These are phyloP conservation scores for Tylopilus vinaceipallidus DNA, from an alignment of 768 basidiomycete genomes.

Conservation along the genomic window DNA sequence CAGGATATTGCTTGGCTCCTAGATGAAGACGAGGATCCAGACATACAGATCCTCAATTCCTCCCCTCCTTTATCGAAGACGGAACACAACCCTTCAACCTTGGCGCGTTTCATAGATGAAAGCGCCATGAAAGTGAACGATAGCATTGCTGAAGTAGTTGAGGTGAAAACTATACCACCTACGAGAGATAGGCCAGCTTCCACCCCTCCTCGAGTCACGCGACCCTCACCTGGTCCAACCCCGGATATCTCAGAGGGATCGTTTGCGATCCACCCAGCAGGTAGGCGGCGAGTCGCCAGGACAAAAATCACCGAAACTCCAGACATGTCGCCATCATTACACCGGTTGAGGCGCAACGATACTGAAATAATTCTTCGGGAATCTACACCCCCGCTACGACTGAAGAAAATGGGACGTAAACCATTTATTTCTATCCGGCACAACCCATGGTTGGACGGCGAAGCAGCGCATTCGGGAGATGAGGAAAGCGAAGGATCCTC, in stretches of 20 bases:
- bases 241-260: slow-evolving; percentile 38
- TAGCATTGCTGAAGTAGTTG: slow-evolving; percentile 17
- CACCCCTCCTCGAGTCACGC: slow-evolving; percentile 29
- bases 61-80: slow-evolving; percentile 36
- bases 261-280: slow-evolving; percentile 44
- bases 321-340: slow-evolving; percentile 32
- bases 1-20: slow-evolving; percentile 64
- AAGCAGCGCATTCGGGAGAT: slow-evolving; percentile 79
- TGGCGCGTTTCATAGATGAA: slow-evolving; percentile 15
- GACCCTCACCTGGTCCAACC: slow-evolving; percentile 15
- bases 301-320: slow-evolving; percentile 19
- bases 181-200: slow-evolving; percentile 34
- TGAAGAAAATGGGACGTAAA: slow-evolving; percentile 23
- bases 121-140: slow-evolving; percentile 13
- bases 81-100: slow-evolving; percentile 2
- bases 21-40: slow-evolving; percentile 60
- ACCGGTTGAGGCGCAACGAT: slow-evolving; percentile 27
- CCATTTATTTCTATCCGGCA: slow-evolving; percentile 34
- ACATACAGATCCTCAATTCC: slow-evolving; percentile 52
- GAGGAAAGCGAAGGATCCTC: slow-evolving; percentile 67
- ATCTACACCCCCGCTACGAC: slow-evolving; percentile 22
- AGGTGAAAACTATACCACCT: slow-evolving; percentile 17
- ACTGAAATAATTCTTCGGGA: slow-evolving; percentile 23
- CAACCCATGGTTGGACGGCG: slow-evolving; percentile 59
- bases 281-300: slow-evolving; percentile 24